Percentiles rank a stretch among this genome's conserved stretches.
Conservation (phyloP, 345 rosid species). For the Anacardium occidentale region DNA sequence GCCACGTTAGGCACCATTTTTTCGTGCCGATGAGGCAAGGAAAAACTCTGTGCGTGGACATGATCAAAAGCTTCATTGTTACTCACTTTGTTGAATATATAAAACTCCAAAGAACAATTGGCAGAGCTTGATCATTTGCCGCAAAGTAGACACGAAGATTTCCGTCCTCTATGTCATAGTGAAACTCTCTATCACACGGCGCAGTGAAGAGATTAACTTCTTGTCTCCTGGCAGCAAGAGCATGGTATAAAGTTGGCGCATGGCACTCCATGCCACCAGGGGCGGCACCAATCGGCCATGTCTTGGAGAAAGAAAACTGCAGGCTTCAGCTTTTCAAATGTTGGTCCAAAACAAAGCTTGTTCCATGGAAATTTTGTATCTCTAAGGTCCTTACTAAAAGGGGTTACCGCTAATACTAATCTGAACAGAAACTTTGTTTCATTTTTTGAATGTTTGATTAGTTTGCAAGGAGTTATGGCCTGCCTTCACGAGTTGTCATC, state of each 20-base stretch:
- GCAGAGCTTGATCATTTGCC: constrained; percentile 61
- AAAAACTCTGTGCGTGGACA: constrained; percentile 73
- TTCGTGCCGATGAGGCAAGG: constrained; percentile 63
- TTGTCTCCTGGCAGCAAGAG: constrained; percentile 59
- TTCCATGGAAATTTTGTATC: constrained; percentile 62
- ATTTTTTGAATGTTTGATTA: too few relatives aligned
- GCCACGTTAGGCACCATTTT: constrained; percentile 50
- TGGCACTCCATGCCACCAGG: constrained; percentile 85
- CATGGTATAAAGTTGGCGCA: constrained; percentile 55
- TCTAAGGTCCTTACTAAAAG: constrained; percentile 56
- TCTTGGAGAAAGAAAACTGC: constrained; percentile 68
- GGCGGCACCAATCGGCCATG: constrained; percentile 64
- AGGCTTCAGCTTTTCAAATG: constrained; percentile 57
- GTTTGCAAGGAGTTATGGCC: constrained; percentile 11
- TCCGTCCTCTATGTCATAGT: constrained; percentile 39
- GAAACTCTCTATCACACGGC: constrained; percentile 48
- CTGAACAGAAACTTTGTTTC: not conserved
- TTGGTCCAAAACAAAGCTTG: constrained; percentile 54
- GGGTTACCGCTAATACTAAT: not conserved
- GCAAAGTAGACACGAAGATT: constrained; percentile 59
- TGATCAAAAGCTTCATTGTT: constrained; percentile 42
- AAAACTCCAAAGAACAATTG: constrained; percentile 49
- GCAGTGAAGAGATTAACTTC: constrained; percentile 71
- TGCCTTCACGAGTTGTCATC: constrained; percentile 3
- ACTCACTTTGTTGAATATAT: constrained; percentile 50